These are phyloP conservation scores for Aurinia saxatilis DNA, from an alignment of 345 rosid species.

Conservation along the genomic window DNA sequence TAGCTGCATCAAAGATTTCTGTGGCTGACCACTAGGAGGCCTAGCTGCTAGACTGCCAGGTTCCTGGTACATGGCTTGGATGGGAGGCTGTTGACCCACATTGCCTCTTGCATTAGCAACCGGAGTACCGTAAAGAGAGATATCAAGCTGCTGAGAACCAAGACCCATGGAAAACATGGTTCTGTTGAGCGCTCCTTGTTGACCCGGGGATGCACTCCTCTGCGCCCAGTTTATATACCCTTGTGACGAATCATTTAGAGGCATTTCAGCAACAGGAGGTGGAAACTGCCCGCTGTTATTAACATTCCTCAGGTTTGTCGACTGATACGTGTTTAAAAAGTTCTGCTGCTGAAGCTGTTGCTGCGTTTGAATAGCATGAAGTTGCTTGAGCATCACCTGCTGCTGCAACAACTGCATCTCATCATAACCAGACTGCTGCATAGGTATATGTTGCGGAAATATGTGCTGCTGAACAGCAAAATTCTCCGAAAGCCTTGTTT, in stretches of 20 bases:
- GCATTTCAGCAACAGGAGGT: constrained; percentile 46
- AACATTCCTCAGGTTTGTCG: constrained; percentile 36
- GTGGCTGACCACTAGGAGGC: constrained; percentile 35
- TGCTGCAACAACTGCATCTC: constrained; percentile 69
- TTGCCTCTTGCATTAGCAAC: constrained; percentile 40
- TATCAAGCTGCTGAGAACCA: constrained; percentile 44
- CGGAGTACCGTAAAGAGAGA: constrained; percentile 47
- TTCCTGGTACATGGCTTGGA: constrained; percentile 32
- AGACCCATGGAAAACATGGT: constrained; percentile 32
- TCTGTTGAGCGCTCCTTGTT: constrained; percentile 37
- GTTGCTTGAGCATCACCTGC: constrained; percentile 56
- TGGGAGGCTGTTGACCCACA: constrained; percentile 33
- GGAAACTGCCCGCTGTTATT: constrained; percentile 33
- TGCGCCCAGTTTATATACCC: constrained; percentile 47
- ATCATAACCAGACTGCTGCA: constrained; percentile 53
- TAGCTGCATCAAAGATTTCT: constrained; percentile 32
- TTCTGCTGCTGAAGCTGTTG: constrained; percentile 59
- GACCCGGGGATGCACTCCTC: constrained; percentile 33
- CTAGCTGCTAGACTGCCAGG: constrained; percentile 23
- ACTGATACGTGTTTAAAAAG: constrained; percentile 32
- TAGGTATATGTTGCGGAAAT: constrained; percentile 24
- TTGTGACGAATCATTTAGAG: constrained; percentile 44
- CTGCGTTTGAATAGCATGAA: constrained; percentile 71
- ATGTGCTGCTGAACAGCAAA: constrained; percentile 26
- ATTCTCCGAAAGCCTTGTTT: constrained; percentile 37